Evolutionary conservation across 768 basidiomycete genomes (phyloP), one percentile per base, ranked within the genome.

Genomic region (Collybiopsis confluens): DNA sequence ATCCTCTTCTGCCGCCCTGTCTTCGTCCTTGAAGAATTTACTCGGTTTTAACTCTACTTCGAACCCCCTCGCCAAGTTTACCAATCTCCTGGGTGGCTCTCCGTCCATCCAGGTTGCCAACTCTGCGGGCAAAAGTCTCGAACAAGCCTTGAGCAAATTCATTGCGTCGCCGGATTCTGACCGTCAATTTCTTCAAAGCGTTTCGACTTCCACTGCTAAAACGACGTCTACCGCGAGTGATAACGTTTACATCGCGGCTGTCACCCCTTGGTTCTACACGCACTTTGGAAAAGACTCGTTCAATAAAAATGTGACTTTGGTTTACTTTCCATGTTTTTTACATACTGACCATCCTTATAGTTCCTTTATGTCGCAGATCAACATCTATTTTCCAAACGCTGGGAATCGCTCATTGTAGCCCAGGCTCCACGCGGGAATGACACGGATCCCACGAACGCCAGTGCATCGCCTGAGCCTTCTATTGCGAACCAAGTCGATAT

Each of bases 201-300:
- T 83, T 53, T 48, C 60, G 5, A 33, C 30, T 33, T 5, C 6
- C 30, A 33, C 6, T 10, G 58, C 66, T 9, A 63, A 77, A 38
- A 38, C 63, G 15, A 55, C 56, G 7, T 36, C 23, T 5, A 35
- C 43, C 65, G 3, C 4, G 8, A 28, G 5, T 6, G 45, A n/a
- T 24, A 53, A 45, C 23, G 33, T 53, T 7, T 79, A 78, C 58
- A 78, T 73, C 74, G 79, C 70, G 5, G 71, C 85, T 13, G 81
- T 83, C 26, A 82, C 86, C 10, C 85, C 88, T 13, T 83, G 85
- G 80, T 91, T 91, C 72, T 90, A 87, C 65, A 87, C 88, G 2
- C 88, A 91, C 64, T 90, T 88, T 63, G 75, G 81, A 24, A 66
- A 73, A 10, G 65, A 88, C 49, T 74, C 79, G 1, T 89, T 78